Evolutionary conservation across 2,329 filamentous ascomycete genomes (phyloP).

Genomic region (Fusarium sarcochroum): DNA sequence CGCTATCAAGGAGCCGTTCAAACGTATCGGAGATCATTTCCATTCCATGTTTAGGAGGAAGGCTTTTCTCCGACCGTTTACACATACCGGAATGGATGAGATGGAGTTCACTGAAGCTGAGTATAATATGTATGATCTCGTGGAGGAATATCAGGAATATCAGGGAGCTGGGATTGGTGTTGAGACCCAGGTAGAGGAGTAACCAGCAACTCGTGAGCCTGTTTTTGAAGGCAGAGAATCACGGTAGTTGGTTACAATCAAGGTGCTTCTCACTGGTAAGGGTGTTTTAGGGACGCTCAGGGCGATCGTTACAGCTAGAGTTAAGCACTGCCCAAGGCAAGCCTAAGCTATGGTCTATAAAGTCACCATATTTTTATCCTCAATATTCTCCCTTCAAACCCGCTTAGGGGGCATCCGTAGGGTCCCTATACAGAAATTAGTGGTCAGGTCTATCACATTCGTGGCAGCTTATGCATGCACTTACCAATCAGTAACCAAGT

Average conservation of each 20-base stretch:
- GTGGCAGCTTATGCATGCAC: constrained; percentile 18
- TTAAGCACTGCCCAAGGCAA: no score
- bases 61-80: constrained; percentile 99
- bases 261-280: no score
- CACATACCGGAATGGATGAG: constrained; percentile 99
- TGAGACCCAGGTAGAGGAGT: no score
- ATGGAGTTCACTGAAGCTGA: constrained; percentile 99
- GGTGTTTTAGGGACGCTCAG: no score
- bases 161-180: constrained; percentile 96
- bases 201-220: no score
- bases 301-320: no score
- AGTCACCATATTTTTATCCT: no score
- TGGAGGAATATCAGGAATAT: constrained; percentile 99
- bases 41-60: constrained; percentile 99
- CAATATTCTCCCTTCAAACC: background rate
- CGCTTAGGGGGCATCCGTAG: constrained; percentile 47
- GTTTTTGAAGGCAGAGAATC: no score
- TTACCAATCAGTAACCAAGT: constrained; percentile 78
- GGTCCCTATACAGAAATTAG: constrained; percentile 47
- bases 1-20: constrained; percentile 99
- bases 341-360: no score
- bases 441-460: rapidly evolving
- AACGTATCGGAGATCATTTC: constrained; percentile 99
- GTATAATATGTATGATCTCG: constrained; percentile 99
- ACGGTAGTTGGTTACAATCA: no score